Evolutionary conservation across 805 yeast species (phyloP).

Genomic region (Ogataea angusta): DNA sequence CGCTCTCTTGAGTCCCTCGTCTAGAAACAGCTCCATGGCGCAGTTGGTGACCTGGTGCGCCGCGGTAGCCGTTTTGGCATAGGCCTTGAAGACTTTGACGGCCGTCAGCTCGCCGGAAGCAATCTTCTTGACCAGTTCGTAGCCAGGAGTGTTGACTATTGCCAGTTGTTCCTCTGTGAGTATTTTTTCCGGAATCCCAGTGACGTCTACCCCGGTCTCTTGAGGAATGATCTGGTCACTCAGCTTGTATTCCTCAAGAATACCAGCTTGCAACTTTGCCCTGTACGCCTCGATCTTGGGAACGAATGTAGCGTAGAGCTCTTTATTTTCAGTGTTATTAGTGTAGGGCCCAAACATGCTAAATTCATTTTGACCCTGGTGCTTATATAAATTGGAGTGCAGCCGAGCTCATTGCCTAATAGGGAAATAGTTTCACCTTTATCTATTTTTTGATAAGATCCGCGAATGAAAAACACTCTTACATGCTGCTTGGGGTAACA

Average conservation of each 20-base stretch:
- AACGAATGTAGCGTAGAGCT: constrained; percentile 24
- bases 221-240: constrained; percentile 20
- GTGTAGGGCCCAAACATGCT: constrained; percentile 19
- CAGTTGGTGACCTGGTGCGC: constrained; percentile 51
- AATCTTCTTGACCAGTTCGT: constrained; percentile 33
- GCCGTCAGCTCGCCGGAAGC: constrained; percentile 39
- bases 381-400: constrained; percentile 21
- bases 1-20: constrained; percentile 47
- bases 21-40: constrained; percentile 43
- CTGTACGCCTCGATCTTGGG: constrained; percentile 36
- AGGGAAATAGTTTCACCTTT: no score
- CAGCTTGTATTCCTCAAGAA: constrained; percentile 27
- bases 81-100: constrained; percentile 45
- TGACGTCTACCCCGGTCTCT: constrained; percentile 24
- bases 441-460: no score
- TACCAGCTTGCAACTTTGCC: constrained; percentile 24
- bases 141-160: constrained; percentile 41
- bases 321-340: constrained; percentile 23
- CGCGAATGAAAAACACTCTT: no score
- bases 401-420: no score
- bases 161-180: constrained; percentile 36
- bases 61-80: constrained; percentile 44
- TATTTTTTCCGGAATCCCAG: constrained; percentile 29
- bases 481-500: no score
- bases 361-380: constrained; percentile 41